Base-by-base conservation (phyloP, 2,329 filamentous ascomycete species). In the Colletotrichum tropicale region DNA sequence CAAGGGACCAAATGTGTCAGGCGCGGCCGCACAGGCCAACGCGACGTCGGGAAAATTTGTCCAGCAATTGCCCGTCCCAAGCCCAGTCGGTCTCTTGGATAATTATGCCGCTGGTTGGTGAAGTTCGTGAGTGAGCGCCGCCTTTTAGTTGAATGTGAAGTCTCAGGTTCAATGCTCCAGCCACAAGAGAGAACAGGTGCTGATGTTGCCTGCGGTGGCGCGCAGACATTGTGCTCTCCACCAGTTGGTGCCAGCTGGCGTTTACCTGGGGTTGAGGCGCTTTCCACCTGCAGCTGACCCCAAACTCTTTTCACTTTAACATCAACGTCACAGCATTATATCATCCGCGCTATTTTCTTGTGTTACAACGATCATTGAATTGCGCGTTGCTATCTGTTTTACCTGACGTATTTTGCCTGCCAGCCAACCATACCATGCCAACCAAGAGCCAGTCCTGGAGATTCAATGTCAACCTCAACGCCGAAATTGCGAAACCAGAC, bases 371-470 rank as follows among this genome's bases (percentile, higher is more conserved):
- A 75, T 75, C 24, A n/a, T 66, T 32, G 55, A 36, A 56, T n/a
- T 72, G 32, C 43, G 56, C 28, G 48, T 32, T 69, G 28, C 64
- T 75, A 58, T 65, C 65, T 69, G 64, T 68, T 68, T 32, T 74
- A 26, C 36, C 34, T 24, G 70, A 67, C 28, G 8, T 34, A 64
- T 18, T 36, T 69, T 55, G 18, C 64, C 74, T 65, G 58, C 70
- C 70, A 58, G 30, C 21, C 70, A 58, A 30, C 15, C 74, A 28
- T 64, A 55, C 58, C 58, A 65, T 67, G 58, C 36, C 55, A 75
- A 38, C 48, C 74, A 74, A 58, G 65, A 76, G 48, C 70, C 74
- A 68, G 74, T 76, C 74, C 48, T 62, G 64, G 70, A 68, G 58
- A 74, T 76, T 26, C 28, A 65, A 66, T 61, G 70, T 66, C 64